Conservation (phyloP, 331 rosid species). For the Quercus tomentella region DNA sequence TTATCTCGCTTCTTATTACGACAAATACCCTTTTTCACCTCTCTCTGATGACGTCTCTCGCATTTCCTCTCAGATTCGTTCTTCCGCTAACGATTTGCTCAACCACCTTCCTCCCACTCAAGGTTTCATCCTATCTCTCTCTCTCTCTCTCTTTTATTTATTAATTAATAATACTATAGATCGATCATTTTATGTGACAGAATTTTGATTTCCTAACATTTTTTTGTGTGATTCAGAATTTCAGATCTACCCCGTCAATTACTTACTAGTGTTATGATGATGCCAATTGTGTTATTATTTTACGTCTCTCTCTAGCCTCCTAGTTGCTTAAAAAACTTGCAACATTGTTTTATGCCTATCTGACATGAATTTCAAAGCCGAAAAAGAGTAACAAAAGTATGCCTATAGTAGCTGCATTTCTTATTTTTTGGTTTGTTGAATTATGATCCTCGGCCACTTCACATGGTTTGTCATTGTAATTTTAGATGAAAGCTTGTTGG, state of each 20-base stretch:
- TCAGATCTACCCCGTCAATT: background rate
- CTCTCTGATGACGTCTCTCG: constrained; percentile 61
- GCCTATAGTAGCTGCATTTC: background rate
- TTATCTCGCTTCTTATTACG: constrained; percentile 77
- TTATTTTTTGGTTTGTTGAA: background rate
- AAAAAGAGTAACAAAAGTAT: background rate
- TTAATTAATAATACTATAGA: no score
- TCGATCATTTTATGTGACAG: background rate
- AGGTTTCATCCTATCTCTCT: constrained; percentile 30
- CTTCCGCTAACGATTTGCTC: constrained; percentile 47
- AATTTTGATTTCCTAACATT: background rate
- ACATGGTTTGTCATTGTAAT: constrained; percentile 20
- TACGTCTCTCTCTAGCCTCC: no score
- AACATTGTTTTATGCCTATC: background rate
- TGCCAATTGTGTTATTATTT: background rate
- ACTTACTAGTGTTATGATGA: background rate
- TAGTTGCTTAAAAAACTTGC: background rate
- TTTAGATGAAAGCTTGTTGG: constrained; percentile 54
- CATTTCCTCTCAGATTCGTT: constrained; percentile 66
- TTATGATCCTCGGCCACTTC: constrained; percentile 16
- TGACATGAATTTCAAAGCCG: background rate
- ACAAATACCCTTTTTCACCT: constrained; percentile 64
- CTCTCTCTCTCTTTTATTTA: background rate
- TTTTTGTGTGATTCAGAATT: background rate
- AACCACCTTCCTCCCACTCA: constrained; percentile 35